A percentile compares a stretch with the other conserved stretches of the same genome.
Evolutionary conservation across 805 yeast species (phyloP).

Genomic region (Pichia membranifaciens): DNA sequence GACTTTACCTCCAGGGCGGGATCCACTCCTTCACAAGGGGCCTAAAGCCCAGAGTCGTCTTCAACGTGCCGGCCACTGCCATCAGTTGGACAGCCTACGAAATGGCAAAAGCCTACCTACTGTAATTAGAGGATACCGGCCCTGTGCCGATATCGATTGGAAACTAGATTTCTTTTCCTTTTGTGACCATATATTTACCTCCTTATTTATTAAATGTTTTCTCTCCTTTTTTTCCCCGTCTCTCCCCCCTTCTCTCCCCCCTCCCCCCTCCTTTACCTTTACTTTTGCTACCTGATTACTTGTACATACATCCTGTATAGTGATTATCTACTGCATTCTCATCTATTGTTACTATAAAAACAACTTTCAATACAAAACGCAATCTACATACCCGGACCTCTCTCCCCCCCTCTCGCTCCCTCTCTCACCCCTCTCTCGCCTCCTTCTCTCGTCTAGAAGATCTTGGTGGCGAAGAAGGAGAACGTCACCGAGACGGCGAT

Average conservation of each 20-base stretch:
- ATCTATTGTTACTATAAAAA: background rate
- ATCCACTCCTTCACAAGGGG: constrained; percentile 73
- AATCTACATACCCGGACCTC: too few species aligned
- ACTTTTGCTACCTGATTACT: constrained; percentile 1
- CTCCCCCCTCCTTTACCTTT: background rate
- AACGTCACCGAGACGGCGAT: constrained; percentile 75
- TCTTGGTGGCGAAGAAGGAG: constrained; percentile 38
- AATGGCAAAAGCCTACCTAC: constrained; percentile 78
- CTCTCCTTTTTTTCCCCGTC: background rate
- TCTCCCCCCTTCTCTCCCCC: background rate
- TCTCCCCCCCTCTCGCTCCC: too few species aligned
- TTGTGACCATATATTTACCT: too few species aligned
- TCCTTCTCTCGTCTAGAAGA: background rate
- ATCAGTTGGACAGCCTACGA: constrained; percentile 97
- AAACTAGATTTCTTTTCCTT: too few species aligned
- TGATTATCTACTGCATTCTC: background rate
- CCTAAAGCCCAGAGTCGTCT: constrained; percentile 80
- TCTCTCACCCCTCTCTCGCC: too few species aligned
- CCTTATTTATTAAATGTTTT: too few species aligned
- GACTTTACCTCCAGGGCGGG: constrained; percentile 58
- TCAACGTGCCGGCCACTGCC: constrained; percentile 94
- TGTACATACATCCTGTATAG: too few species aligned
- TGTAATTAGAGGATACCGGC: constrained; percentile 16
- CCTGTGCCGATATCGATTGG: too few species aligned
- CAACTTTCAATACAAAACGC: too few species aligned